phyloP scores from a whole-genome alignment of 768 basidiomycete species.

The Tubosaeta sp. region DNA sequence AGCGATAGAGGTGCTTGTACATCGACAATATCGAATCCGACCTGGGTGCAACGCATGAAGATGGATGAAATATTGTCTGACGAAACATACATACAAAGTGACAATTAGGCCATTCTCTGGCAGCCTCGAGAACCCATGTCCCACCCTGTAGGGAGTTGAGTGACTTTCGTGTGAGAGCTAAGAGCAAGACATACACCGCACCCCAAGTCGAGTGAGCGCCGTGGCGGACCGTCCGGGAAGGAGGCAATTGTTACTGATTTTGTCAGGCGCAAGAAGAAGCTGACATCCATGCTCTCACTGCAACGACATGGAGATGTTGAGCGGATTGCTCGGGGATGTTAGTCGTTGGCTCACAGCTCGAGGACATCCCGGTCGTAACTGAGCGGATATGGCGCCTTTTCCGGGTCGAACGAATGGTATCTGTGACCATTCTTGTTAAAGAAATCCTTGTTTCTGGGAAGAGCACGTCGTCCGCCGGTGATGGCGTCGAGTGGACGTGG shows the following conservation, averaged over 20 bases:
- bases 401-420: constrained; percentile 64
- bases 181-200: constrained; percentile 54
- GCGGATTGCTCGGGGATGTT: not conserved
- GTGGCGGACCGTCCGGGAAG: constrained; percentile 48
- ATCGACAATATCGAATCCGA: constrained; percentile 77
- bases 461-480: constrained; percentile 30
- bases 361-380: constrained; percentile 65
- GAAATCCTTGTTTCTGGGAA: constrained; percentile 50
- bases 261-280: constrained; percentile 44
- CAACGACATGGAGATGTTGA: constrained; percentile 2
- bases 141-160: constrained; percentile 43
- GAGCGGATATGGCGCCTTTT: constrained; percentile 78
- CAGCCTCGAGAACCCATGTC: constrained; percentile 69
- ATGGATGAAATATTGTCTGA: not conserved
- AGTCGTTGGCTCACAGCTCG: constrained; percentile 53
- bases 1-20: constrained; percentile 58
- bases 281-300: constrained; percentile 56
- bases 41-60: constrained; percentile 35
- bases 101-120: constrained; percentile 64
- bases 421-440: constrained; percentile 55
- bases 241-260: constrained; percentile 56
- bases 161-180: not conserved
- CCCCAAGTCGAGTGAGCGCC: constrained; percentile 61
- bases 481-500: constrained; percentile 17
- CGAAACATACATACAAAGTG: constrained; percentile 48